Evolutionary conservation across 805 yeast species (phyloP).

Genomic region (Vanderwaltozyma verrucispora): DNA sequence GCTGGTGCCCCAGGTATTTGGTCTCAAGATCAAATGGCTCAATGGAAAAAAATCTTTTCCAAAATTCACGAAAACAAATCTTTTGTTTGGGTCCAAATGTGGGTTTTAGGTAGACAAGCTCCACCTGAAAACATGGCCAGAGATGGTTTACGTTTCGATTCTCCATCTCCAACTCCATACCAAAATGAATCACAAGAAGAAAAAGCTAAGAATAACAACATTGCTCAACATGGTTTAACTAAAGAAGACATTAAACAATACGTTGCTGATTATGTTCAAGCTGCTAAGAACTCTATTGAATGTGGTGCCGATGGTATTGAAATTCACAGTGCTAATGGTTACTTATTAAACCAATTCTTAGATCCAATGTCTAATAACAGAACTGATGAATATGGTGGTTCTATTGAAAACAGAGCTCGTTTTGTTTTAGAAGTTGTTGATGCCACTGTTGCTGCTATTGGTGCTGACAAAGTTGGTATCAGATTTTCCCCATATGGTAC

Average conservation of each 20-base stretch:
- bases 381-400: slow-evolving; percentile 46
- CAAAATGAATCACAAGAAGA: slow-evolving; percentile 25
- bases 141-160: slow-evolving; percentile 30
- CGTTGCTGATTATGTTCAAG: slow-evolving; percentile 22
- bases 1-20: slow-evolving; percentile 43
- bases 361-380: slow-evolving; percentile 35
- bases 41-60: slow-evolving; percentile 40
- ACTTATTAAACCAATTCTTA: slow-evolving; percentile 45
- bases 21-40: slow-evolving; percentile 36
- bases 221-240: slow-evolving; percentile 22
- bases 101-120: slow-evolving; percentile 40
- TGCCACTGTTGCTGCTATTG: slow-evolving; percentile 39
- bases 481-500: slow-evolving; percentile 40
- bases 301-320: slow-evolving; percentile 50
- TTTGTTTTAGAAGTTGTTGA: slow-evolving; percentile 41
- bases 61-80: slow-evolving; percentile 42
- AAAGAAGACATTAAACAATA: slow-evolving; percentile 29
- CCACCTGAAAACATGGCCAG: slow-evolving; percentile 29
- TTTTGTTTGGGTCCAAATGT: slow-evolving; percentile 38
- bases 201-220: slow-evolving; percentile 26
- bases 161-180: slow-evolving; percentile 30
- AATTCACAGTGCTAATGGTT: slow-evolving; percentile 60
- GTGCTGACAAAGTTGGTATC: slow-evolving; percentile 38
- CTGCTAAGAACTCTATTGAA: slow-evolving; percentile 32
- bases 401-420: slow-evolving; percentile 38